phyloP scores from a whole-genome alignment of 768 basidiomycete species.

The Boletus rufocinnamomeus region DNA sequence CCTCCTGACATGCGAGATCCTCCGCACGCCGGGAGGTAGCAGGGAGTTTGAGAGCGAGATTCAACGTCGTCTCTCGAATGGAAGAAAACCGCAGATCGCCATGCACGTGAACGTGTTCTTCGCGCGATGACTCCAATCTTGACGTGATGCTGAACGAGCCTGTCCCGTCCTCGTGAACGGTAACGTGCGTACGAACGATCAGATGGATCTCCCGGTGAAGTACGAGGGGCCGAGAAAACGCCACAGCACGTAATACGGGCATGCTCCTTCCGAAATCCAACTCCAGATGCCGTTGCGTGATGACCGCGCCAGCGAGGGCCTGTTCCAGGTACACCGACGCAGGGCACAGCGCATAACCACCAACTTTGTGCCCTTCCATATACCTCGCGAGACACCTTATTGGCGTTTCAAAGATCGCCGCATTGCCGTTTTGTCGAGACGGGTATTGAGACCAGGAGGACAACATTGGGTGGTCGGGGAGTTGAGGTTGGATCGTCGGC shows the following conservation, averaged over 20 bases:
- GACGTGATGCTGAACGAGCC: constrained; percentile 54
- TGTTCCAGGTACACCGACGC: constrained; percentile 68
- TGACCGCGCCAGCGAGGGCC: constrained; percentile 46
- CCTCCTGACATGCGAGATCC: constrained; percentile 30
- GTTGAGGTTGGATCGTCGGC: not conserved
- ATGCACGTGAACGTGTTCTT: constrained; percentile 43
- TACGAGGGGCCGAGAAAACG: constrained; percentile 58
- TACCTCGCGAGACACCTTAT: constrained; percentile 43
- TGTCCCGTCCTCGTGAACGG: constrained; percentile 36
- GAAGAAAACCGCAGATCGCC: constrained; percentile 48
- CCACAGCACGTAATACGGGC: constrained; percentile 44
- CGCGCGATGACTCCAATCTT: constrained; percentile 29
- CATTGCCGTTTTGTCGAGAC: constrained; percentile 31
- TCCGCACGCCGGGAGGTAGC: constrained; percentile 37
- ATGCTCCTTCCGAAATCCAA: constrained; percentile 35
- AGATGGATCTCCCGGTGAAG: constrained; percentile 37
- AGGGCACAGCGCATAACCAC: constrained; percentile 57
- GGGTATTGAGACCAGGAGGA: constrained; percentile 47
- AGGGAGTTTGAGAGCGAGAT: constrained; percentile 42
- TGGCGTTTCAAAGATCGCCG: constrained; percentile 57
- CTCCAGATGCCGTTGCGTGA: constrained; percentile 37
- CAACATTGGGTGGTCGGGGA: constrained; percentile 39
- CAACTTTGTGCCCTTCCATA: constrained; percentile 62
- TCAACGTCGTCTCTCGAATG: constrained; percentile 32
- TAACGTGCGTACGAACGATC: constrained; percentile 42